phyloP scores from a whole-genome alignment of 768 basidiomycete genomes.

The Amanita molliuscula region DNA sequence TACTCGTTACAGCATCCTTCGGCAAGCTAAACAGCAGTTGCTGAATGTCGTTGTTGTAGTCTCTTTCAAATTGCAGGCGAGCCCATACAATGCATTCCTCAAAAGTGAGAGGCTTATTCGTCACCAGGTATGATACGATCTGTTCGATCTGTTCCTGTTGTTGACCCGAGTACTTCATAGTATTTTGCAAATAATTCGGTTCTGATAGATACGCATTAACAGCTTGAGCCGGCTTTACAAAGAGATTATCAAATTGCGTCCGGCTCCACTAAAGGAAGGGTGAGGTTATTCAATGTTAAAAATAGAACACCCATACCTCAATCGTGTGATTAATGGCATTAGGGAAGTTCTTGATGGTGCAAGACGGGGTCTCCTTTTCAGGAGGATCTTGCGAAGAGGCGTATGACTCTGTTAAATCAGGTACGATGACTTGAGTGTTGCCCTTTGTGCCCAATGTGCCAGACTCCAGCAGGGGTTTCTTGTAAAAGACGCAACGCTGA shows the following conservation, averaged over 20 bases:
- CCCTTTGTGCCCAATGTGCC: constrained; percentile 98
- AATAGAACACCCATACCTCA: constrained; percentile 42
- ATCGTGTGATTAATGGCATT: constrained; percentile 98
- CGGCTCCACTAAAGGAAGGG: constrained; percentile 68
- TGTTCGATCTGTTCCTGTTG: constrained; percentile 85
- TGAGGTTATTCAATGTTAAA: not conserved
- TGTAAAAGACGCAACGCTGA: constrained; percentile 92
- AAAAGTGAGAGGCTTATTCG: constrained; percentile 87
- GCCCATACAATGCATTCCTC: constrained; percentile 99
- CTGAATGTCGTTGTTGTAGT: constrained; percentile 87
- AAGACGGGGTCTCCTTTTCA: constrained; percentile 93
- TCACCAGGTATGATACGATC: constrained; percentile 82
- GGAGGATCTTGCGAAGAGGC: constrained; percentile 98
- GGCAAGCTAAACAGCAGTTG: constrained; percentile 92
- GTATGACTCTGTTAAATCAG: constrained; percentile 93
- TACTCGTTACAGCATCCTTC: constrained; percentile 84
- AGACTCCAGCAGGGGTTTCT: constrained; percentile 92
- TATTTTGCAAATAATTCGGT: constrained; percentile 88
- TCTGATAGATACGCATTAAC: constrained; percentile 96
- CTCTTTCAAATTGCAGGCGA: constrained; percentile 87
- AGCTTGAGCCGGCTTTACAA: constrained; percentile 88
- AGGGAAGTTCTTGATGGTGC: constrained; percentile 98
- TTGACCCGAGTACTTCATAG: constrained; percentile 85
- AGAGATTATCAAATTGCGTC: constrained; percentile 84
- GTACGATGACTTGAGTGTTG: constrained; percentile 92